Evolutionary conservation across 768 basidiomycete genomes (phyloP), one percentile per base, ranked within the genome.

Genomic region (Pulveroboletus ravenelii): DNA sequence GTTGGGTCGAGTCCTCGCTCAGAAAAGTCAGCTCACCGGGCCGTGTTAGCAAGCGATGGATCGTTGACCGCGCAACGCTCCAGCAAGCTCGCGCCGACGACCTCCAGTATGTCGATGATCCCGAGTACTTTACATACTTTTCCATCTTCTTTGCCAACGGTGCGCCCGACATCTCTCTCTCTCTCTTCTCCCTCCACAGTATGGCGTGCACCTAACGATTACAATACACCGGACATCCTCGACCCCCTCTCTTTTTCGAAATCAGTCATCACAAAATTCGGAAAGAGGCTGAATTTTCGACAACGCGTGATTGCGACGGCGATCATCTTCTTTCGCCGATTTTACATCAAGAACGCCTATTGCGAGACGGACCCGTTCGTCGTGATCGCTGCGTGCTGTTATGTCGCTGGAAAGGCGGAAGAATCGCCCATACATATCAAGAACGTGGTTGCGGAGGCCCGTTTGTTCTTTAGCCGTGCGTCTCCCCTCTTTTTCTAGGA

Each of bases 381-480:
- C 50, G 93, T 97, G 44, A 83, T 93, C 39, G 84, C 93, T 0
- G 91, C 93, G 0, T 99, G 95, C 70, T 85, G 86, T 56, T 98
- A 97, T 68, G 87, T 98, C 31, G 94, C 95, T 9, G 91, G 94
- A 0, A 99, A 99, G 67, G 92, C 93, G 1, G 96, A 99, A 63
- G 96, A 99, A 67, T 90, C 86, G 0, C 94, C 96, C 0, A 79
- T 93, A 1, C 93, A 94, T 62, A 93, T 98, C 71, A 97, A 97
- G 73, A 87, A 80, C 56, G 84, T 97, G 27, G 85, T 95, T 25
- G 70, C 82, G 2, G 94, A 97, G 64, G 86, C 93, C 0, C 79
- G 89, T 49, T 61, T 76, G 6, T 68, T 93, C 38, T 96, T 94
- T 65, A 78, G 77, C 57, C 79, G 85, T 87, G 62, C 47, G 82